These are phyloP conservation scores for Trypanosoma brucei DNA, from an alignment of 208 protist genomes.

Conservation along the genomic window DNA sequence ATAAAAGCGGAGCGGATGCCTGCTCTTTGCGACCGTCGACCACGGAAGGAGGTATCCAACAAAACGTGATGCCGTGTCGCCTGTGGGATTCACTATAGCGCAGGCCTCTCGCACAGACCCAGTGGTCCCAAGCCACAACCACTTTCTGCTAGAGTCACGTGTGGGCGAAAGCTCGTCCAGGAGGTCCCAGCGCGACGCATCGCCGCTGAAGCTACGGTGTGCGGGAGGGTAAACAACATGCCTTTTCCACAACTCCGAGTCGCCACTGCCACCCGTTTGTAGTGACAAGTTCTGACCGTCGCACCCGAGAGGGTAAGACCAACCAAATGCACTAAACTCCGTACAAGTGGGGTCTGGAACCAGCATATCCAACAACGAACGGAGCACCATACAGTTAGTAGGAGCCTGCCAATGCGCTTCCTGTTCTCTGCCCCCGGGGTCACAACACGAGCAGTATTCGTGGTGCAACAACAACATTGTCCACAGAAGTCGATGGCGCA, in stretches of 20 bases:
- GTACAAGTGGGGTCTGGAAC: slow-evolving; percentile 15
- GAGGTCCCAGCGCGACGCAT: slow-evolving; percentile 31
- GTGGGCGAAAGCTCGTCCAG: slow-evolving; percentile 39
- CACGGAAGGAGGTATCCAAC: slow-evolving; percentile 66
- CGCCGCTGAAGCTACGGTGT: not conserved
- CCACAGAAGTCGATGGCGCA: slow-evolving; percentile 13
- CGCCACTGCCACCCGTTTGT: not conserved
- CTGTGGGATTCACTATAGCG: not conserved
- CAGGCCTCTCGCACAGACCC: slow-evolving; percentile 29
- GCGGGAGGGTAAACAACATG: slow-evolving; percentile 1
- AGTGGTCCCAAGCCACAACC: slow-evolving; percentile 56
- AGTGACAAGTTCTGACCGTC: not conserved
- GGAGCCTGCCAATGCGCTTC: not conserved
- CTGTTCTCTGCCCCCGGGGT: not conserved
- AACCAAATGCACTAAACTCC: slow-evolving; percentile 24
- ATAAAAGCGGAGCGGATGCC: slow-evolving; percentile 72
- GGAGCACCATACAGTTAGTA: slow-evolving; percentile 12
- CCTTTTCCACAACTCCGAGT: not conserved
- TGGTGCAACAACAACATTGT: slow-evolving; percentile 23
- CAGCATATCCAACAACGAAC: slow-evolving; percentile 25
- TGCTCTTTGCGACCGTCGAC: slow-evolving; percentile 52
- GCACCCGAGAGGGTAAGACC: not conserved
- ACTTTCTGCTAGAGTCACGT: slow-evolving; percentile 16
- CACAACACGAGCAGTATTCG: slow-evolving; percentile 14
- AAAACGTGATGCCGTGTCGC: not conserved